A percentile compares a stretch with the other conserved stretches of the same genome.
phyloP scores from a whole-genome alignment of 2,329 filamentous ascomycete genomes.

The Microcyclosporella mali region DNA sequence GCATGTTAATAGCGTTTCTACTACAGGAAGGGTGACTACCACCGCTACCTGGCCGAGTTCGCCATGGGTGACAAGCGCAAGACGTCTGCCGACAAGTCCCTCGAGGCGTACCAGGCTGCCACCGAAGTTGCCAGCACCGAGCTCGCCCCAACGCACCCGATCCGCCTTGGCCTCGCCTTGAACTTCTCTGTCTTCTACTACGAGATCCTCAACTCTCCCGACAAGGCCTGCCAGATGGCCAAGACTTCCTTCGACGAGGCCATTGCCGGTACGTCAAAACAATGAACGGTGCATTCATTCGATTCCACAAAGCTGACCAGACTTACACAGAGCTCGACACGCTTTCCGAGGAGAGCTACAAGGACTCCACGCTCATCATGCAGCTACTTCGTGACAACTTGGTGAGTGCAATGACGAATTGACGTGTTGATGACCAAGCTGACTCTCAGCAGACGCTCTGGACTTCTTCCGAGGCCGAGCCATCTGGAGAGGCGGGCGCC shows the following conservation, averaged over 20 bases:
- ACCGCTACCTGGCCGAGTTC: conserved; percentile 97
- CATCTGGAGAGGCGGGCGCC: conserved; percentile 48
- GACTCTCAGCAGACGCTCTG: conserved; percentile 70
- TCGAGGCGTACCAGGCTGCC: conserved; percentile 93
- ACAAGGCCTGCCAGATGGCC: conserved; percentile 95
- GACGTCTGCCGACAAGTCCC: conserved; percentile 85
- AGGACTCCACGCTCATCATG: conserved; percentile 98
- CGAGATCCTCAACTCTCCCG: conserved; percentile 96
- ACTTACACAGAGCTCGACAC: conserved; percentile 73
- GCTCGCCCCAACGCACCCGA: conserved; percentile 85
- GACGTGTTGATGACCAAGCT: conserved; percentile 13
- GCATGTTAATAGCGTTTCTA: conserved; percentile 10
- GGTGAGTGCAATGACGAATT: conserved; percentile 42
- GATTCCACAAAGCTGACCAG: conserved; percentile 7
- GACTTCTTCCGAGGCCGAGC: conserved; percentile 97
- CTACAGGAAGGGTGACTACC: conserved; percentile 95
- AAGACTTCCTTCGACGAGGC: conserved; percentile 96
- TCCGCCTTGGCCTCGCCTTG: conserved; percentile 82
- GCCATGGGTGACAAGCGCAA: conserved; percentile 92
- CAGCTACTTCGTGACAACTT: conserved; percentile 96
- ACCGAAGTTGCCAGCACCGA: conserved; percentile 86
- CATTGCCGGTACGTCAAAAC: conserved; percentile 62
- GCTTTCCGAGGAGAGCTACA: conserved; percentile 97
- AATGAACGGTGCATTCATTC: background rate
- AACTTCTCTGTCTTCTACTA: conserved; percentile 99